A percentile compares a stretch with the other conserved stretches of the same genome.
Evolutionary conservation across 2,329 filamentous ascomycete species (phyloP).

Genomic region (Claviceps quebecensis): DNA sequence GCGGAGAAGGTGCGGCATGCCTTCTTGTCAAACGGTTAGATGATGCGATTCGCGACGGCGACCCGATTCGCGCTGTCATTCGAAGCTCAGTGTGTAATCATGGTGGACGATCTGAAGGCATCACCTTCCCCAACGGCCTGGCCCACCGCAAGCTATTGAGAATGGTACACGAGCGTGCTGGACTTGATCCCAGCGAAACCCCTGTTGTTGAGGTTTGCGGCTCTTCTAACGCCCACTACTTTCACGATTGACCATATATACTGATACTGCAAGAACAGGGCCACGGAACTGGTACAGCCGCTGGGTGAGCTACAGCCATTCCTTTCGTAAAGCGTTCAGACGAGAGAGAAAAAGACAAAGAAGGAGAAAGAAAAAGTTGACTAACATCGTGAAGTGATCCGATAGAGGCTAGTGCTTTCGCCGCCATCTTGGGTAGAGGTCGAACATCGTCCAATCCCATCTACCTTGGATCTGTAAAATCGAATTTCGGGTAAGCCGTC

Average conservation of each 20-base stretch:
- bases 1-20: constrained; percentile 28
- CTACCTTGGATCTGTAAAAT: constrained; percentile 13
- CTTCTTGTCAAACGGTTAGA: constrained; percentile 29
- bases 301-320: constrained; percentile 12
- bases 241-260: not conserved
- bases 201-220: constrained; percentile 6
- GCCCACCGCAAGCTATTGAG: constrained; percentile 20
- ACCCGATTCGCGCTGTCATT: constrained; percentile 18
- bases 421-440: constrained; percentile 10
- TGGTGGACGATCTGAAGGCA: constrained; percentile 4
- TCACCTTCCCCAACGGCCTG: constrained; percentile 4
- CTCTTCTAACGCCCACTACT: not conserved
- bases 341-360: not conserved
- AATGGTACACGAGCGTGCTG: constrained; percentile 19
- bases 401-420: constrained; percentile 15
- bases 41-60: constrained; percentile 27
- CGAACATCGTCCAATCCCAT: constrained; percentile 11
- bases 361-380: not conserved
- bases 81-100: constrained; percentile 6
- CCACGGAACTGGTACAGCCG: constrained; percentile 15
- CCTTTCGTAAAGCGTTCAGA: not conserved
- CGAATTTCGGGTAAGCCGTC: constrained; percentile 8
- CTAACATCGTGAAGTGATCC: constrained; percentile 19
- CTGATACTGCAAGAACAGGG: constrained; percentile 4
- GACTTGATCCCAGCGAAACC: constrained; percentile 10